phyloP scores from a whole-genome alignment of 768 basidiomycete species.

The Cystofilobasidium bisporidii region DNA sequence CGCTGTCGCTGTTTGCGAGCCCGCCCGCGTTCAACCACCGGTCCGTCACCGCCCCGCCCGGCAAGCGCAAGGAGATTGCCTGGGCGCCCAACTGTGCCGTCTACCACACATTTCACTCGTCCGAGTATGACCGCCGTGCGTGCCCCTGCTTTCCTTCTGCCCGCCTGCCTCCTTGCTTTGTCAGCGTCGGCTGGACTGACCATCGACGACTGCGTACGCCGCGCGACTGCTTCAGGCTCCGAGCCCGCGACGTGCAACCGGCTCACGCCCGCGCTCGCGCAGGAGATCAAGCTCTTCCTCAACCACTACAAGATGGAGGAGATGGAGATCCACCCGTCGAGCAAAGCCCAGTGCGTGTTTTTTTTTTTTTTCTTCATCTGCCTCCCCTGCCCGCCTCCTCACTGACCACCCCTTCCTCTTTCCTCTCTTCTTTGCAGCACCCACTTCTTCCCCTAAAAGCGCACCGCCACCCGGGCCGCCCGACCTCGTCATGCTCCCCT shows the following conservation, averaged over 20 bases:
- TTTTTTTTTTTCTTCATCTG: neutral
- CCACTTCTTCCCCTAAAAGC: constrained; percentile 6
- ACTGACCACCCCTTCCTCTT: neutral
- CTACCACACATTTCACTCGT: constrained; percentile 88
- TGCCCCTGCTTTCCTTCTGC: constrained; percentile 41
- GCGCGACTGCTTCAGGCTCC: constrained; percentile 1
- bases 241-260: constrained; percentile 97
- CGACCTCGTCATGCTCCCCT: no score
- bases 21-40: constrained; percentile 31
- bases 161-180: neutral
- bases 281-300: constrained; percentile 72
- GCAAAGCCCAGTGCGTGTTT: constrained; percentile 63
- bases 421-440: neutral
- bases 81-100: constrained; percentile 90
- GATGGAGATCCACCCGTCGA: constrained; percentile 95
- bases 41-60: constrained; percentile 43
- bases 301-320: constrained; percentile 99
- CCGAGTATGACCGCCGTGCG: constrained; percentile 75
- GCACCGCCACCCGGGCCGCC: no score
- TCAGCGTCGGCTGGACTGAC: no score
- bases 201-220: no score
- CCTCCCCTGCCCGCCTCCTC: neutral
- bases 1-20: constrained; percentile 50
- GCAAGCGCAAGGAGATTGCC: constrained; percentile 62
- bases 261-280: constrained; percentile 84